Evolutionary conservation across 108 stramenopile species (phyloP).

Genomic region (Nannochloropsis gaditana): DNA sequence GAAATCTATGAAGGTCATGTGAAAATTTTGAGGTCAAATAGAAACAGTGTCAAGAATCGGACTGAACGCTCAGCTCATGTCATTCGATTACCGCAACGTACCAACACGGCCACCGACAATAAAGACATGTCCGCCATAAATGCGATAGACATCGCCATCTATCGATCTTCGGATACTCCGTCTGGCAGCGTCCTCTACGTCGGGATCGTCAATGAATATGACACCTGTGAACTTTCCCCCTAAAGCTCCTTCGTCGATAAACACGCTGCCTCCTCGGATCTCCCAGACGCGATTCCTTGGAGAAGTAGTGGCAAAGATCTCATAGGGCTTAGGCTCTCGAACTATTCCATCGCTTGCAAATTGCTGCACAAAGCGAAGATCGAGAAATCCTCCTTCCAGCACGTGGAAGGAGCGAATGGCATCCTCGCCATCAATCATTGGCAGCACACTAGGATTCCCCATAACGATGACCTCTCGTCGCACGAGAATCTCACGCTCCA

Average conservation of each 20-base stretch:
- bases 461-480: not conserved
- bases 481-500: not conserved
- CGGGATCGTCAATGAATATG: not conserved
- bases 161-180: not conserved
- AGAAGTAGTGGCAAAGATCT: not conserved
- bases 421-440: not conserved
- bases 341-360: slow-evolving; percentile 8
- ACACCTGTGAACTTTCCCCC: not conserved
- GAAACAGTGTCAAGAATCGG: no score
- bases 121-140: not conserved
- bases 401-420: not conserved
- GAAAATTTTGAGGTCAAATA: no score
- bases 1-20: not conserved
- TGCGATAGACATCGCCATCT: not conserved
- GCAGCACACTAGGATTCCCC: not conserved
- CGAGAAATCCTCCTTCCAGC: not conserved
- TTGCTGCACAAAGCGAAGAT: not conserved
- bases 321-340: not conserved
- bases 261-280: not conserved
- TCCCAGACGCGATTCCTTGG: not conserved
- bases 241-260: not conserved
- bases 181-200: not conserved
- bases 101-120: not conserved
- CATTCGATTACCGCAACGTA: not conserved
- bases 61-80: no score